Conservation (phyloP, 441 rosid genomes). For the Aquilaria agallochum region DNA sequence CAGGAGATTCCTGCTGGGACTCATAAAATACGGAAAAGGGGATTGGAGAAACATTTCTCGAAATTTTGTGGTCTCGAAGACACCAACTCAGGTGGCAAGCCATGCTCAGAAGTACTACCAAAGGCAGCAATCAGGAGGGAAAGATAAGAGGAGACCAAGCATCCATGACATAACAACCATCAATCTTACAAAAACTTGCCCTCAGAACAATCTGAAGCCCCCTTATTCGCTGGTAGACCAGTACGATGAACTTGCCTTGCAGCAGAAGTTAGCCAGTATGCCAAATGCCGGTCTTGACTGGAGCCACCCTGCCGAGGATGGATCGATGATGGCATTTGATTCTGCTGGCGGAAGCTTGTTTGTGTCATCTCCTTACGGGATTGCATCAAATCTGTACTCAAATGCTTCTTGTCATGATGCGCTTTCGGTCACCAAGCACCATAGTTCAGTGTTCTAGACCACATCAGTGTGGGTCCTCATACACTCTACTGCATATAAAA, state of each 20-base stretch:
- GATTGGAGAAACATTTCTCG: conserved; percentile 79
- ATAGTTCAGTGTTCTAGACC: conserved; percentile 29
- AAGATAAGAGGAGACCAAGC: conserved; percentile 68
- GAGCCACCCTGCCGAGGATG: conserved; percentile 21
- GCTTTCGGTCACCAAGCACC: conserved; percentile 17
- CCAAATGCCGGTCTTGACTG: conserved; percentile 27
- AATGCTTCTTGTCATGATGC: conserved; percentile 27
- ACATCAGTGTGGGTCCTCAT: conserved; percentile 1
- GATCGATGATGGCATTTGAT: conserved; percentile 21
- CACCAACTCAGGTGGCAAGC: conserved; percentile 77
- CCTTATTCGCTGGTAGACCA: conserved; percentile 21
- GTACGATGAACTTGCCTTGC: conserved; percentile 17
- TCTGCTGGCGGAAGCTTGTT: conserved; percentile 23
- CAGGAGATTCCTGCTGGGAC: conserved; percentile 64
- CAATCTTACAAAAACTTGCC: conserved; percentile 33
- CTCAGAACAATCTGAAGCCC: conserved; percentile 25
- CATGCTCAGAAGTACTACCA: conserved; percentile 80
- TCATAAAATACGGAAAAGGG: conserved; percentile 70
- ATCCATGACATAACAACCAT: conserved; percentile 63
- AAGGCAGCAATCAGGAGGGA: conserved; percentile 58
- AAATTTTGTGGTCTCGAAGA: conserved; percentile 54
- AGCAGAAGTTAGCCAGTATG: conserved; percentile 22
- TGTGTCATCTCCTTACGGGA: conserved; percentile 24
- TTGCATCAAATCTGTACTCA: conserved; percentile 31
- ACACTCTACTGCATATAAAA: too few relatives aligned